Percentiles rank a stretch among this genome's conserved stretches.
Evolutionary conservation across 139 green algal genomes (phyloP).

Genomic region (Haematococcus sp.): DNA sequence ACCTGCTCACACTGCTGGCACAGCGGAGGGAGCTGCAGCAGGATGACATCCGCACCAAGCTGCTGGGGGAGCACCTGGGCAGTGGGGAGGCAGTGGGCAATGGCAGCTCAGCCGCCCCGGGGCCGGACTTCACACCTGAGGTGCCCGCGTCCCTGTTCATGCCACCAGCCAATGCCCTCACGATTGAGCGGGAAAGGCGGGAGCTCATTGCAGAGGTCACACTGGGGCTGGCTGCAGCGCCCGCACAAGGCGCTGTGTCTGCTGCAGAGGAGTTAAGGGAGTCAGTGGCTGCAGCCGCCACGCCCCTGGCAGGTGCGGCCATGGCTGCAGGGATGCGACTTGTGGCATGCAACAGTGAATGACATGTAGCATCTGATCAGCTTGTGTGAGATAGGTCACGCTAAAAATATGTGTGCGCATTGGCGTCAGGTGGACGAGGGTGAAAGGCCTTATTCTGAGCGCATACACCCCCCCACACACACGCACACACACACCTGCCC

Average conservation of each 20-base stretch:
- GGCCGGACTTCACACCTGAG: too few species aligned
- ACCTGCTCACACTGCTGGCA: constrained; percentile 33
- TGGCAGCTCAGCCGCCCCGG: too few species aligned
- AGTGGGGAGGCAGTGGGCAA: too few species aligned
- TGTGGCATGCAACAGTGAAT: not conserved
- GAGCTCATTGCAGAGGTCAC: constrained; percentile 24
- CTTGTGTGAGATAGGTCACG: too few species aligned
- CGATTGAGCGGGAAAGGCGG: constrained; percentile 27
- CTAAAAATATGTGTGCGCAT: too few species aligned
- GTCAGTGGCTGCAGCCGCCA: constrained; percentile 9
- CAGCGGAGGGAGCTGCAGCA: constrained; percentile 34
- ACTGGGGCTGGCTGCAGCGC: constrained; percentile 13
- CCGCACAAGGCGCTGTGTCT: not conserved
- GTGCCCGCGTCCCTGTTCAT: constrained; percentile 15
- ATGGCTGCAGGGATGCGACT: not conserved
- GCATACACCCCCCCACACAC: too few species aligned
- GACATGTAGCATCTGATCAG: not conserved
- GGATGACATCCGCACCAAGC: constrained; percentile 11
- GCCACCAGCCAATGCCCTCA: not conserved
- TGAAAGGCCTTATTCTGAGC: too few species aligned
- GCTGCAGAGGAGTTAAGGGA: constrained; percentile 5
- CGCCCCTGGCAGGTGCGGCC: constrained; percentile 25
- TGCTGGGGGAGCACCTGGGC: constrained; percentile 3
- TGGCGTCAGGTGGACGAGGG: too few species aligned
- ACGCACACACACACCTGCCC: too few species aligned